Base-by-base conservation (phyloP, 2,329 filamentous ascomycete genomes). In the Xylogone sp. region DNA sequence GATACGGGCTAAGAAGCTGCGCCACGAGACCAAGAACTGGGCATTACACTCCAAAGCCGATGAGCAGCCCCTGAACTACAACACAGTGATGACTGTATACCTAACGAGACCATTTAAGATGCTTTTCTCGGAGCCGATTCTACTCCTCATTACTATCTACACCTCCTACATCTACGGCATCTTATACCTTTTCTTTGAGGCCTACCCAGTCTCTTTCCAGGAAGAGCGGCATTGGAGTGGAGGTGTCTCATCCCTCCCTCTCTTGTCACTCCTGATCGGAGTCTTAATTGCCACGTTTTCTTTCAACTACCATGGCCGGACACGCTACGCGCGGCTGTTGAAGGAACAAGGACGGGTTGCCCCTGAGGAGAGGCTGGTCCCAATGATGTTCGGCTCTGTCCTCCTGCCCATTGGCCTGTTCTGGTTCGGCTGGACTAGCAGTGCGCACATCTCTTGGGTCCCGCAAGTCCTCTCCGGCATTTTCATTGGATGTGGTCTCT, bases 391-490 rank as follows among this genome's bases (percentile, higher is more conserved):
- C 24, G 86, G 84, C 10, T 79, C 80, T 12, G 65, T 86, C 21
- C 70, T 78, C 5, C 69, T 88, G 5, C 85, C 86, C 3, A 63
- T 83, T 20, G 81, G 82, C 7, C 70, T 87, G 21, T 85, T 87
- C 71, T 81, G 79, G 73, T 86, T 86, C 58, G 83, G 82, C 2
- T 87, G 83, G 83, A 86, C 83, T 1, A 81, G 79, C 53, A 73
- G 69, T 19, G 71, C 73, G 2, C 59, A 51, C 6, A 57, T 68
- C 7, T 67, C 69, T 16, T 69, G 66, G 49, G 67, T 78, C 47
- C 68, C 75, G 5, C 74, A 76, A 1, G 71, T 78, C 6, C 58
- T 78, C 18, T 75, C 73, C 2, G 46, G 46, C 16, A 21, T 48
- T 18, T 20, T 20, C 10, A 42, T 48, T 3, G 46, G 46, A 21